phyloP scores from a whole-genome alignment of 768 basidiomycete species.

The Russula lepida region DNA sequence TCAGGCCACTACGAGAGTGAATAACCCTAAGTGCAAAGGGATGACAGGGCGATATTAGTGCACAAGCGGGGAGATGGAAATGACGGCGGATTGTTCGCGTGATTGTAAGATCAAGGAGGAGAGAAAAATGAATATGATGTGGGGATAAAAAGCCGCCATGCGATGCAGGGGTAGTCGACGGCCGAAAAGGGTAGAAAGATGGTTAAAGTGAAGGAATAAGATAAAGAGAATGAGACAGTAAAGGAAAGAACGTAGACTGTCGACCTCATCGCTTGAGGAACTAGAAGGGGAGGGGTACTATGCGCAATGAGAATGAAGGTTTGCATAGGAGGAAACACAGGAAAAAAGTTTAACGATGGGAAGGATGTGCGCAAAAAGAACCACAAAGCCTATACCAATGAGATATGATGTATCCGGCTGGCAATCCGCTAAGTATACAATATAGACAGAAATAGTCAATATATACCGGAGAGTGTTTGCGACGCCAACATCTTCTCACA shows the following conservation, averaged over 20 bases:
- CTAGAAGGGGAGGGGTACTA: constrained; percentile 37
- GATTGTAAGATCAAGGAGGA: constrained; percentile 16
- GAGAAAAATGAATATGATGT: constrained; percentile 14
- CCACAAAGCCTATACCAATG: constrained; percentile 22
- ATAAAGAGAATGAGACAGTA: constrained; percentile 51
- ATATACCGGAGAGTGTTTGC: constrained; percentile 19
- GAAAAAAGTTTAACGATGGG: constrained; percentile 19
- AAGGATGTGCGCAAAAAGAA: constrained; percentile 20
- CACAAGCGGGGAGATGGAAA: constrained; percentile 18
- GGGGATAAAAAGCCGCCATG: constrained; percentile 26
- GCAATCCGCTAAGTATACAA: constrained; percentile 22
- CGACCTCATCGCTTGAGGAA: constrained; percentile 46
- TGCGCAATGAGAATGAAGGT: constrained; percentile 48
- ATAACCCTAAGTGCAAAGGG: constrained; percentile 19
- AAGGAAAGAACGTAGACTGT: constrained; percentile 41
- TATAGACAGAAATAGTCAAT: constrained; percentile 21
- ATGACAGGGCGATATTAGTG: constrained; percentile 22
- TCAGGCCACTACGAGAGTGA: constrained; percentile 21
- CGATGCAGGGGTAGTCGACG: constrained; percentile 32
- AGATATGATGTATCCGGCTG: constrained; percentile 16
- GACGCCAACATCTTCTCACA: constrained; percentile 20
- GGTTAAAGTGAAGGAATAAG: constrained; percentile 76
- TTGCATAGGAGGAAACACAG: constrained; percentile 32
- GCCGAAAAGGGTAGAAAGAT: constrained; percentile 29
- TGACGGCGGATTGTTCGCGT: constrained; percentile 22